Evolutionary conservation across 2,329 filamentous ascomycete species (phyloP), one percentile per base, ranked within the genome.

Genomic region (Pochonia chlamydosporia): DNA sequence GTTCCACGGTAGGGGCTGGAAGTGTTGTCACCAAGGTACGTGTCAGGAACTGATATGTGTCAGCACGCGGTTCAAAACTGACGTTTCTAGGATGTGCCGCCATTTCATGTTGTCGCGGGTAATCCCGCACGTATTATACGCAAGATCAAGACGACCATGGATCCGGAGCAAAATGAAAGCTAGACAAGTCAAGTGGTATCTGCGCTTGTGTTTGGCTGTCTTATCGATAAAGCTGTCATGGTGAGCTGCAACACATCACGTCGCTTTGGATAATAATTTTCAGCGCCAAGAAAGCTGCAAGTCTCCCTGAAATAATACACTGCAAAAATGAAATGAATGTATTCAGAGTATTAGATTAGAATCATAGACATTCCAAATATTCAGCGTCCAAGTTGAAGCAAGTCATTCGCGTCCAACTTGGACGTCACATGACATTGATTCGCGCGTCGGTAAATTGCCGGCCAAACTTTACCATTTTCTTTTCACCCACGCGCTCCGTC

Each of bases 21-120:
- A 89, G 84, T 61, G 87, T 95, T 4, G 89, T 95, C 21, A 93
- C 87, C 2, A 93, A 85, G 68, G 59, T 55, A 85, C 85, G 85
- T 1, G 43, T 70, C 58, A 49, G 69, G 64, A 61, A 64, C 63
- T 46, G 64, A 66, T 20, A 37, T 40, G 16, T n/a, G n/a, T n/a
- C n/a, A n/a, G n/a, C n/a, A n/a, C n/a, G n/a, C n/a, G n/a, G n/a
- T n/a, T n/a, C n/a, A n/a, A n/a, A n/a, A n/a, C n/a, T n/a, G n/a
- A n/a, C n/a, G n/a, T 25, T 14, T 47, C 37, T 9, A 60, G 59
- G 56, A 59, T 10, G 63, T 67, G 3, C 57, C 62, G 25, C 47
- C 59, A 1, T 55, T 52, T 13, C 57, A 60, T 40, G 59, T 61
- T 18, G 59, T 56, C 4, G 59, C 58, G 3, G 59, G 59, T 8